phyloP scores from a whole-genome alignment of 2,329 filamentous ascomycete genomes.

The Pseudogymnoascus sp. region DNA sequence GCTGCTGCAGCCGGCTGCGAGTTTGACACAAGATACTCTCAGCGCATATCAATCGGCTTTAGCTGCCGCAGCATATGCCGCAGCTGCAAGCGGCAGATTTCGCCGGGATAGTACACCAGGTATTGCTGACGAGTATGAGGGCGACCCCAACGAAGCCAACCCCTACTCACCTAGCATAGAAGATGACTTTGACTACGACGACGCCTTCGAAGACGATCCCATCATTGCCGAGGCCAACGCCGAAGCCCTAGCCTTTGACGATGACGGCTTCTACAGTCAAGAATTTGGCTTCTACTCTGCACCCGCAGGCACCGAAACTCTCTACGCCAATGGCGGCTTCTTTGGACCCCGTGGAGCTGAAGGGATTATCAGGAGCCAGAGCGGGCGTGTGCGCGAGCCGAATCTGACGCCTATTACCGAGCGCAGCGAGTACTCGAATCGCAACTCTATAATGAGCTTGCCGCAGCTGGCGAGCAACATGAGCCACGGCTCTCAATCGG shows the following conservation, averaged over 20 bases:
- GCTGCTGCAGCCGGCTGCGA: constrained; percentile 8
- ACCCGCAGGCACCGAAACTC: constrained; percentile 31
- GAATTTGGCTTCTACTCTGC: constrained; percentile 93
- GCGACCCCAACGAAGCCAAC: constrained; percentile 17
- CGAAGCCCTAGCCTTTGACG: constrained; percentile 82
- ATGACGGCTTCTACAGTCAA: constrained; percentile 88
- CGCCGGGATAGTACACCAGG: constrained; percentile 38
- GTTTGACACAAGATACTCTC: constrained; percentile 45
- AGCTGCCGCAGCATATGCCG: constrained; percentile 69
- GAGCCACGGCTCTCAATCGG: constrained; percentile 31
- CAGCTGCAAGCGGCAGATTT: constrained; percentile 68
- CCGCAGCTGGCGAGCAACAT: constrained; percentile 39
- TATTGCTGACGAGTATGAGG: constrained; percentile 15
- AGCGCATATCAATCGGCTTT: constrained; percentile 77
- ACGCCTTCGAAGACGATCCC: constrained; percentile 71
- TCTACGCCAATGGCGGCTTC: constrained; percentile 72
- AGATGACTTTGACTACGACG: constrained; percentile 39
- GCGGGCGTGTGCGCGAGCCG: constrained; percentile 71
- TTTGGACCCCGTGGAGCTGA: constrained; percentile 69
- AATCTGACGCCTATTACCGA: constrained; percentile 96
- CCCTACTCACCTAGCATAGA: constrained; percentile 13
- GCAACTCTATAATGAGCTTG: constrained; percentile 80
- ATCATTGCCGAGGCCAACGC: constrained; percentile 95
- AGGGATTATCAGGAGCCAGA: constrained; percentile 51
- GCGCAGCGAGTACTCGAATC: constrained; percentile 88